These are phyloP conservation scores for Saccharomycopsis fermentans DNA, from an alignment of 805 yeast species.

Conservation along the genomic window DNA sequence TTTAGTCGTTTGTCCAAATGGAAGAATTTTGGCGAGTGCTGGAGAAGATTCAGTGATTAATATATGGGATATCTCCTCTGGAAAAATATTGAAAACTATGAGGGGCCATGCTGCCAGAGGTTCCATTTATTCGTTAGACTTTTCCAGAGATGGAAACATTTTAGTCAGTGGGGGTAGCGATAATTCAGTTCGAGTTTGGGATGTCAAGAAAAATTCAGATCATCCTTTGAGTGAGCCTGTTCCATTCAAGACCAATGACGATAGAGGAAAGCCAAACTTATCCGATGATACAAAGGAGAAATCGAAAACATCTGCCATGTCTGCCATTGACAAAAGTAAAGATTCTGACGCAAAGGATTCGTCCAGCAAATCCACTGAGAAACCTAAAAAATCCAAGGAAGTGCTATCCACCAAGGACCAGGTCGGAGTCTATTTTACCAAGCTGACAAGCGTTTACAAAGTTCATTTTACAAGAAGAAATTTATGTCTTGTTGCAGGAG, in stretches of 20 bases:
- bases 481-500: conserved; percentile 49
- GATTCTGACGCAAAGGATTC: conserved; percentile 17
- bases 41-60: conserved; percentile 86
- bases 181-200: conserved; percentile 92
- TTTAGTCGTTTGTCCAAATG: conserved; percentile 90
- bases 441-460: conserved; percentile 86
- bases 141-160: conserved; percentile 80
- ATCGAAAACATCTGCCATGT: conserved; percentile 13
- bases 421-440: conserved; percentile 87
- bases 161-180: conserved; percentile 90
- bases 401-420: conserved; percentile 75
- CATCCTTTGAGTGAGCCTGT: conserved; percentile 77
- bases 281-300: conserved; percentile 16
- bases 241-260: conserved; percentile 30
- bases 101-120: conserved; percentile 80
- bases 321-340: conserved; percentile 26
- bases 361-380: conserved; percentile 26
- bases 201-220: conserved; percentile 71
- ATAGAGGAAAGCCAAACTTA: conserved; percentile 4
- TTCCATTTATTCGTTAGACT: conserved; percentile 74
- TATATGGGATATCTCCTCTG: conserved; percentile 91
- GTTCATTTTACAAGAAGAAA: conserved; percentile 88
- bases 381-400: conserved; percentile 39
- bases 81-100: conserved; percentile 81
- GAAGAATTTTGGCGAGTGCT: conserved; percentile 91